Conservation (phyloP, 2,329 filamentous ascomycete genomes). For the Aureobasidium sp. region DNA sequence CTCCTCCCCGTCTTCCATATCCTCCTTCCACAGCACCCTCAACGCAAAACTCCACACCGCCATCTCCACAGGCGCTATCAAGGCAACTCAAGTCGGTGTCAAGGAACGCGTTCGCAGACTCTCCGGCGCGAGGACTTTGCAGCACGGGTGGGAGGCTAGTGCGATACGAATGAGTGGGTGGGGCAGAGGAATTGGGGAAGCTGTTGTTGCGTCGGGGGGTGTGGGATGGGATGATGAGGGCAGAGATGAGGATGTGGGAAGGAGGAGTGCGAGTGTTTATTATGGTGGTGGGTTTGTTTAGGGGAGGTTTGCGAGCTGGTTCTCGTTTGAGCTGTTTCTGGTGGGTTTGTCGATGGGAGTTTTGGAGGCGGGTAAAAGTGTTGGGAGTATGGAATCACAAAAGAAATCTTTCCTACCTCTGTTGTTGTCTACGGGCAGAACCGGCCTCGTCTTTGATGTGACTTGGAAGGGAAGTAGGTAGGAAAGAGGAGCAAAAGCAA, state of each 20-base stretch:
- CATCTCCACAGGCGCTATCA: not conserved
- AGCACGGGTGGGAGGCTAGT: not conserved
- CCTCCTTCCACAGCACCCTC: not conserved
- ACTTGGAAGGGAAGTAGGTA: too few relatives aligned
- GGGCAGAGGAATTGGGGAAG: not conserved
- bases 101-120: not conserved
- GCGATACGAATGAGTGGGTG: not conserved
- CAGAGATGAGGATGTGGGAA: not conserved
- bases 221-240: not conserved
- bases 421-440: too few relatives aligned
- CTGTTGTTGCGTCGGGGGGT: not conserved
- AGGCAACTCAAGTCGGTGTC: not conserved
- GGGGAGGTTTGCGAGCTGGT: not conserved
- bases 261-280: not conserved
- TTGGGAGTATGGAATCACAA: too few relatives aligned
- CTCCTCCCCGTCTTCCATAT: not conserved
- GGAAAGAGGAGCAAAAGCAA: too few relatives aligned
- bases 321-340: not conserved
- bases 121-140: not conserved
- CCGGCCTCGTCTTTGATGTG: too few relatives aligned
- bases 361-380: not conserved
- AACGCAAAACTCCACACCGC: not conserved
- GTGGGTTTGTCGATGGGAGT: not conserved
- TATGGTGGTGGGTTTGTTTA: slow-evolving; percentile 3
- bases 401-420: too few relatives aligned